A percentile compares a stretch with the other conserved stretches of the same genome.
Evolutionary conservation across 2,329 filamentous ascomycete genomes (phyloP).

Genomic region (Pseudogymnoascus sp.): DNA sequence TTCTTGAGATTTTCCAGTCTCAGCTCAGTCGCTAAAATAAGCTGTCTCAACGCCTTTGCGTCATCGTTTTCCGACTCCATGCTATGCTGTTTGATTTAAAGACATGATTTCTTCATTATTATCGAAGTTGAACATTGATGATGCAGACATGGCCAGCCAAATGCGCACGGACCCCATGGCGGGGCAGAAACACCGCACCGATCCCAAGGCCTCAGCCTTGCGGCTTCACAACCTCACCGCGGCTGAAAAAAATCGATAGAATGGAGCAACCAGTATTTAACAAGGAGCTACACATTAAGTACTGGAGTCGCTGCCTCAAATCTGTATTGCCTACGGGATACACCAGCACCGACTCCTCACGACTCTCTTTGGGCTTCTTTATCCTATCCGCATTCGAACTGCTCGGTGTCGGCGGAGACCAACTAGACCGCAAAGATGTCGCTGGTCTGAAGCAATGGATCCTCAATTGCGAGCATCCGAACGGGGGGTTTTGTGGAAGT

Average conservation of each 20-base stretch:
- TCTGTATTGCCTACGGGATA: conserved; percentile 74
- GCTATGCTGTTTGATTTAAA: neutral
- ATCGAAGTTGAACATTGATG: neutral
- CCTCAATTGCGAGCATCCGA: conserved; percentile 70
- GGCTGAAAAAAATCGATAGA: conserved; percentile 2
- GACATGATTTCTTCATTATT: neutral
- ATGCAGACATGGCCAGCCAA: neutral
- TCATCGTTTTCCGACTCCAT: neutral
- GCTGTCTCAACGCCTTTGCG: conserved; percentile 29
- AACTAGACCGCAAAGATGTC: conserved; percentile 39
- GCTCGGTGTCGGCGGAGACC: conserved; percentile 53
- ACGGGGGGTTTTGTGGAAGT: conserved; percentile 82
- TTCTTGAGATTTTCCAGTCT: conserved; percentile 38
- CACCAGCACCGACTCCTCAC: conserved; percentile 80
- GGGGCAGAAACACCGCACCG: conserved; percentile 1
- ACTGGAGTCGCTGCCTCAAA: conserved; percentile 85
- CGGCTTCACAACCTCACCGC: neutral
- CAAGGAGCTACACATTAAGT: conserved; percentile 67
- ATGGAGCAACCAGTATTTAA: conserved; percentile 37
- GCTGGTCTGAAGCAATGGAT: conserved; percentile 64
- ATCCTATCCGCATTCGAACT: conserved; percentile 78
- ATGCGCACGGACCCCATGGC: neutral
- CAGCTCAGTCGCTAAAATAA: conserved; percentile 40
- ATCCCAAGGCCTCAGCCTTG: conserved; percentile 4
- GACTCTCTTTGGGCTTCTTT: conserved; percentile 85